Evolutionary conservation across 345 rosid species (phyloP), one percentile per base, ranked within the genome.

Genomic region (Syzygium oleosum): DNA sequence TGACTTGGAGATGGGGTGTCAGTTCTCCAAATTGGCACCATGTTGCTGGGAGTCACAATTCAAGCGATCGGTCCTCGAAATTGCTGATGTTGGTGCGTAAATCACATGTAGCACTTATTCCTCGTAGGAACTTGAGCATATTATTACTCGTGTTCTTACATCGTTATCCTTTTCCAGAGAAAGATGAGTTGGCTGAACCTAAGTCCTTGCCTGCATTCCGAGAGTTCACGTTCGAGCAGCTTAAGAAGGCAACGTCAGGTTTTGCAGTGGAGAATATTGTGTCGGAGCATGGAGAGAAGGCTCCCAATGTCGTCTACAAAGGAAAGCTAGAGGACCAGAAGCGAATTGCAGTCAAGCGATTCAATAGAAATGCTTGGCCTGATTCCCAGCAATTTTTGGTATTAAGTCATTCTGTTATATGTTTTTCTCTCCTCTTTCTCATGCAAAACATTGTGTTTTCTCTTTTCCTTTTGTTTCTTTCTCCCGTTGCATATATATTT

Each of bases 231-330:
- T 91, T 97, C 43, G 98, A 95, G 92, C 92, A 93, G 41, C 92
- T 97, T 15, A 95, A 93, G 91, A 94, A 92, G 89, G 99, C 99
- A 2, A 96, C 99, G 13, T 96, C 98, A 43, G 98, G 99, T 65
- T 97, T 97, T 89, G 94, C 99, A 1, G 92, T 91, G 23, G 98
- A 95, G 90, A 97, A 97, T 85, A 97, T 97, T 86, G 98, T 97
- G 77, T 96, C 98, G 52, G 99, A 97, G 87, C 99, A 96, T 89
- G 99, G 99, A 29, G 99, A 96, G 87, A 97, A 94, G 92, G 99
- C 99, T 88, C 99, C 99, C 29, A 97, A 97, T 89, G 96, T 96
- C 90, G 99, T 97, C 78, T 97, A 95, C 85, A 96, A 93, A 89
- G 99, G 99, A 85, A 97, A 97, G 91, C 88, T 97, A 86, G 98